Evolutionary conservation across 257 asterid species (phyloP).

Genomic region (Salvia hispanica): DNA sequence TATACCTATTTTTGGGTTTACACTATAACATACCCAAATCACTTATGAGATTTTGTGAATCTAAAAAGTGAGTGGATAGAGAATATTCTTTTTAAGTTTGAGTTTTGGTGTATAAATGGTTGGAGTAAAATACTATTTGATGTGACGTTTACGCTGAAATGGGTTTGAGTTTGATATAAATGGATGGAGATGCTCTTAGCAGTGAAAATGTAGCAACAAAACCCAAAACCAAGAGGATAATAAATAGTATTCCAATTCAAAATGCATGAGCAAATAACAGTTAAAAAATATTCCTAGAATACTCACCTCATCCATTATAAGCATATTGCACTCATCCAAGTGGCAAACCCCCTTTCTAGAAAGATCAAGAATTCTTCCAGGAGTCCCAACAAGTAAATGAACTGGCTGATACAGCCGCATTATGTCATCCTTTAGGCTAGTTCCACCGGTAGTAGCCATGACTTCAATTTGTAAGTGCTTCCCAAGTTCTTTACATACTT

Average conservation of each 20-base stretch:
- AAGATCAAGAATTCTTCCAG: constrained; percentile 91
- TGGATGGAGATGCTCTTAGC: too few species aligned
- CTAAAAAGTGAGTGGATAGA: too few species aligned
- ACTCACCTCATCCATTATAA: constrained; percentile 83
- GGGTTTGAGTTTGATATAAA: too few species aligned
- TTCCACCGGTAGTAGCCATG: constrained; percentile 92
- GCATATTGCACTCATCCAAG: constrained; percentile 65
- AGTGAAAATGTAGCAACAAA: neutral
- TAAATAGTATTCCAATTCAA: neutral
- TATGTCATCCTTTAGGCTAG: constrained; percentile 87
- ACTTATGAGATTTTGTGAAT: too few species aligned
- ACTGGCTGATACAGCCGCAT: constrained; percentile 93
- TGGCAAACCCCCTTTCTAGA: constrained; percentile 66
- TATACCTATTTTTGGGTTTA: too few species aligned
- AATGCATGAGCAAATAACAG: neutral
- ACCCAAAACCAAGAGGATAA: constrained; percentile 1
- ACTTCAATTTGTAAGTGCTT: constrained; percentile 74
- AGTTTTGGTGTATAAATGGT: too few species aligned
- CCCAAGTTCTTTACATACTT: constrained; percentile 90
- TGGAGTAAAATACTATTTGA: too few species aligned
- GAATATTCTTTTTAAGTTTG: too few species aligned
- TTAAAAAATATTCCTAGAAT: constrained; percentile 5
- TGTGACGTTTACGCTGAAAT: too few species aligned
- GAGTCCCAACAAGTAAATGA: constrained; percentile 92
- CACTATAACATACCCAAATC: too few species aligned